A percentile compares a stretch with the other conserved stretches of the same genome.
Conservation (phyloP, 2,329 filamentous ascomycete species). For the Pseudocercospora pini-densiflorae region DNA sequence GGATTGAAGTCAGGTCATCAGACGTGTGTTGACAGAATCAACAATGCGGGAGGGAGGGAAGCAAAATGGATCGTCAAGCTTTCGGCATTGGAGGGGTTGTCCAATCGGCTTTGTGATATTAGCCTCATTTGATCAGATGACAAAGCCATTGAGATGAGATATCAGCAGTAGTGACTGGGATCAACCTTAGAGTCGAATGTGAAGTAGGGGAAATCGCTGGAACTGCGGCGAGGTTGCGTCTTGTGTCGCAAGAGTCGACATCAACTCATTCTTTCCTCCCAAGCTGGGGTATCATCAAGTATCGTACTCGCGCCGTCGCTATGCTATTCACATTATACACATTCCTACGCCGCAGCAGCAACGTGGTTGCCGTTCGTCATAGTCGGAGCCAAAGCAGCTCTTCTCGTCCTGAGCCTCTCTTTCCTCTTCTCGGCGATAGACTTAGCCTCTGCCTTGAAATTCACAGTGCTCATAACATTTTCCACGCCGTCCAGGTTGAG, state of each 20-base stretch:
- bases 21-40: neutral
- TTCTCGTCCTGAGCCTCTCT: constrained; percentile 27
- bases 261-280: neutral
- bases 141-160: neutral
- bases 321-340: neutral
- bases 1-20: too few relatives aligned
- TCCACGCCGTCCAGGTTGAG: constrained; percentile 65
- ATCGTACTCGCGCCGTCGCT: neutral
- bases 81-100: neutral
- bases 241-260: neutral
- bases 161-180: neutral
- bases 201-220: neutral
- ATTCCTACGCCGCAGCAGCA: constrained; percentile 19
- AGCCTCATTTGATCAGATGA: neutral
- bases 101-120: neutral
- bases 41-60: neutral
- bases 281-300: neutral
- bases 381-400: constrained; percentile 12
- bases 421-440: constrained; percentile 20
- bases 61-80: neutral
- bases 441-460: constrained; percentile 28
- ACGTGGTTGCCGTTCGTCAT: constrained; percentile 29
- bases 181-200: neutral
- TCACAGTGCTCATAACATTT: constrained; percentile 45
- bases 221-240: neutral